A percentile compares a stretch with the other conserved stretches of the same genome.
Evolutionary conservation across 1,139 yeast species (phyloP).

Genomic region (Nakaseomyces sp.): DNA sequence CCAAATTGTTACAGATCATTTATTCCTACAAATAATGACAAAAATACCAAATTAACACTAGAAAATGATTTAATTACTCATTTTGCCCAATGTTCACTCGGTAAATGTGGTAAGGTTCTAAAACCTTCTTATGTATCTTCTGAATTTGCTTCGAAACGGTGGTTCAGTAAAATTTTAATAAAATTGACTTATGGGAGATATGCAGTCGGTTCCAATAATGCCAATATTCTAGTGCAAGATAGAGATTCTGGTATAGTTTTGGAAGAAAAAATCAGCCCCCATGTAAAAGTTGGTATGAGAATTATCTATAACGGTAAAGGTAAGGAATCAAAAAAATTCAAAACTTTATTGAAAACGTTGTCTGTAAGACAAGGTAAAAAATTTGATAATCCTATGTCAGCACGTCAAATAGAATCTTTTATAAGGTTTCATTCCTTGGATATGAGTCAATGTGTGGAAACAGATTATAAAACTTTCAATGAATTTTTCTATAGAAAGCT

Average conservation of each 20-base stretch:
- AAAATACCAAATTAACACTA: conserved; percentile 24
- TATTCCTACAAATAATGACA: conserved; percentile 45
- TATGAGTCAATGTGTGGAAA: conserved; percentile 55
- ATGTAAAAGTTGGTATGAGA: conserved; percentile 80
- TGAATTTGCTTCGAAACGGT: conserved; percentile 73
- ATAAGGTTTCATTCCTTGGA: conserved; percentile 73
- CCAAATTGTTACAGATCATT: conserved; percentile 68
- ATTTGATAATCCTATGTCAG: conserved; percentile 65
- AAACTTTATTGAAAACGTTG: conserved; percentile 49
- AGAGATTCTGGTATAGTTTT: conserved; percentile 75
- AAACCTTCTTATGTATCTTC: conserved; percentile 71
- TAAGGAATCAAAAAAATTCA: conserved; percentile 48
- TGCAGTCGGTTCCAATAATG: conserved; percentile 81
- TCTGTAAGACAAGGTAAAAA: conserved; percentile 78
- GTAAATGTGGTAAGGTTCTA: conserved; percentile 54
- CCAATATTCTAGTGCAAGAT: conserved; percentile 90
- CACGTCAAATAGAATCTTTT: conserved; percentile 62
- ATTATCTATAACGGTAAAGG: conserved; percentile 69
- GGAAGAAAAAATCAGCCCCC: conserved; percentile 88
- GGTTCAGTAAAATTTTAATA: conserved; percentile 78
- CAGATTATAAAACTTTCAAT: conserved; percentile 62
- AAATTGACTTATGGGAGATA: conserved; percentile 85
- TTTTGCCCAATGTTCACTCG: conserved; percentile 79
- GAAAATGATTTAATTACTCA: conserved; percentile 67
- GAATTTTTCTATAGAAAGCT: conserved; percentile 80